Percentiles rank a stretch among this genome's conserved stretches.
Conservation (phyloP, 768 basidiomycete genomes). For the Suillus placidus region DNA sequence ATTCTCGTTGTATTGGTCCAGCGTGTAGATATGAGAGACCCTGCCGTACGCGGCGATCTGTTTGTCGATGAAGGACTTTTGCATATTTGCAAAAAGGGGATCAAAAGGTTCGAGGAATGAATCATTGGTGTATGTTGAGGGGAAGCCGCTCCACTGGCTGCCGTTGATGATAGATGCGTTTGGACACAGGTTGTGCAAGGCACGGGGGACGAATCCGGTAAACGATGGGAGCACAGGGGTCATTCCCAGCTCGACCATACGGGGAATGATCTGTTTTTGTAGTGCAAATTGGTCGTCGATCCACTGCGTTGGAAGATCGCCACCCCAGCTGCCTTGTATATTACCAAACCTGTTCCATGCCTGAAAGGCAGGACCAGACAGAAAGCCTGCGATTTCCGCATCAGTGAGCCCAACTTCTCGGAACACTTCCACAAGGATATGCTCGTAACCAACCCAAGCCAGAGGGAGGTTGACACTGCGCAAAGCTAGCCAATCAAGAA, state of each 20-base stretch:
- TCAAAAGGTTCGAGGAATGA: constrained; percentile 46
- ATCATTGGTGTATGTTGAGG: constrained; percentile 35
- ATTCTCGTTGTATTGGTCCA: constrained; percentile 49
- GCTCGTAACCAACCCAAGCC: constrained; percentile 45
- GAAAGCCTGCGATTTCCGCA: constrained; percentile 36
- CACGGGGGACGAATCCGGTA: constrained; percentile 44
- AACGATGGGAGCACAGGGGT: constrained; percentile 45
- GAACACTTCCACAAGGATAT: constrained; percentile 39
- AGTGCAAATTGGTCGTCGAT: constrained; percentile 40
- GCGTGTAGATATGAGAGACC: constrained; percentile 45
- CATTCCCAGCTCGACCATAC: constrained; percentile 47
- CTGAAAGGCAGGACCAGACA: constrained; percentile 43
- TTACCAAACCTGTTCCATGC: constrained; percentile 49
- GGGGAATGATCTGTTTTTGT: constrained; percentile 38
- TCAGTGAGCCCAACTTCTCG: constrained; percentile 41
- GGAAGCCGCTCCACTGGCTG: constrained; percentile 39
- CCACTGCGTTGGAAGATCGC: constrained; percentile 40
- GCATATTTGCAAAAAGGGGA: constrained; percentile 38
- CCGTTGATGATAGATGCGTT: constrained; percentile 40
- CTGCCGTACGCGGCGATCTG: constrained; percentile 41
- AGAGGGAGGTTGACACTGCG: constrained; percentile 45
- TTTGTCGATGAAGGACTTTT: constrained; percentile 42
- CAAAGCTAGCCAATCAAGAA: constrained; percentile 46
- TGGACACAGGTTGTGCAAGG: constrained; percentile 33
- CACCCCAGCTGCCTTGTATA: constrained; percentile 44